A percentile compares a stretch with the other conserved stretches of the same genome.
Conservation (phyloP, 352 stramenopile species). For the Phytopythium vexans region DNA sequence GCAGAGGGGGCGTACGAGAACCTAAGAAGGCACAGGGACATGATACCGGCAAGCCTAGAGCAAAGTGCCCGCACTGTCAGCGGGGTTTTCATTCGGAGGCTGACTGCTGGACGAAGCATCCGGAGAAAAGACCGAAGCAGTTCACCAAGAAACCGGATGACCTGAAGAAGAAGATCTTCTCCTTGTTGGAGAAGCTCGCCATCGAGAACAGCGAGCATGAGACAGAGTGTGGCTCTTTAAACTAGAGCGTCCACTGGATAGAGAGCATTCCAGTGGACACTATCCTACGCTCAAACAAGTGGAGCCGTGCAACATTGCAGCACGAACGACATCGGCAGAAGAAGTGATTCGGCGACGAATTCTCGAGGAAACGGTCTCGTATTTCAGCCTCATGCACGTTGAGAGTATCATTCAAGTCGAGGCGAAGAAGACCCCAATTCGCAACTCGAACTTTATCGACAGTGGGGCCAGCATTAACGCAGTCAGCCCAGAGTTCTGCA, state of each 20-base stretch:
- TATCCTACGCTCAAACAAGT: too few relatives aligned
- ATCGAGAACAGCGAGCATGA: not conserved
- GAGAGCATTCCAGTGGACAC: constrained; percentile 7
- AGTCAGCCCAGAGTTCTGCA: constrained; percentile 9
- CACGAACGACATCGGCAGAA: constrained; percentile 7
- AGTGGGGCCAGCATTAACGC: constrained; percentile 10
- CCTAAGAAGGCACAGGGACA: not conserved
- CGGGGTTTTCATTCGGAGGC: constrained; percentile 2
- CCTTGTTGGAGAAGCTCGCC: constrained; percentile 5
- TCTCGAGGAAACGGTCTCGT: not conserved
- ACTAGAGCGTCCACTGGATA: constrained; percentile 17
- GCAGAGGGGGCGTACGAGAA: not conserved
- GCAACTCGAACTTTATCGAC: constrained; percentile 15
- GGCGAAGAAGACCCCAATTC: constrained; percentile 2
- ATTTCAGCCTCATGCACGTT: constrained; percentile 9
- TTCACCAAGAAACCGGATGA: constrained; percentile 6
- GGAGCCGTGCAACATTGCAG: not conserved
- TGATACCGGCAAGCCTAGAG: not conserved
- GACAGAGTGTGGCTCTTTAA: constrained; percentile 1
- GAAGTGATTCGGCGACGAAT: constrained; percentile 3
- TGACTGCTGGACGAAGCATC: constrained; percentile 7
- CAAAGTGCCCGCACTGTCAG: constrained; percentile 5
- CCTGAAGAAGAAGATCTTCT: constrained; percentile 11
- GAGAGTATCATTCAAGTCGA: constrained; percentile 8
- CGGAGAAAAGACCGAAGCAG: constrained; percentile 8